Conservation (phyloP, 352 stramenopile species). For the Phytophthora aleatoria region DNA sequence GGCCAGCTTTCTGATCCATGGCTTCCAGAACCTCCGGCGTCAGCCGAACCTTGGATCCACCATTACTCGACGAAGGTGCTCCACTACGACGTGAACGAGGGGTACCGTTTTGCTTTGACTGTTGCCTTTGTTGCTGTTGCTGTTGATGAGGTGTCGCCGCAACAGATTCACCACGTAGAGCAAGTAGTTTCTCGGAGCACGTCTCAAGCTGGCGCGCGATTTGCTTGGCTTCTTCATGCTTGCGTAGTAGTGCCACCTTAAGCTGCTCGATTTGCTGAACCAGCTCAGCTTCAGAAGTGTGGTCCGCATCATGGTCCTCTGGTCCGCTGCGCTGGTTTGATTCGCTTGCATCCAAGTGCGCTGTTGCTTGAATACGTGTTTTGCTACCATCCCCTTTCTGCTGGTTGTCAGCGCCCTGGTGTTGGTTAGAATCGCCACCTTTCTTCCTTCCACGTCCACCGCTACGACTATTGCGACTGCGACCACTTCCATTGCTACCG, state of each 20-base stretch:
- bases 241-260: conserved; percentile 65
- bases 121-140: conserved; percentile 24
- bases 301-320: conserved; percentile 29
- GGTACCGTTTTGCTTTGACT: conserved; percentile 21
- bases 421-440: conserved; percentile 7
- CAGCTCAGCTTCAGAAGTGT: conserved; percentile 52
- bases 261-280: conserved; percentile 71
- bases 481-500: conserved; percentile 36
- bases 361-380: conserved; percentile 1
- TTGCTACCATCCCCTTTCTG: conserved; percentile 16
- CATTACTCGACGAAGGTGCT: conserved; percentile 22
- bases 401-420: conserved; percentile 21
- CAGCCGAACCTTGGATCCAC: conserved; percentile 46
- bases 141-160: conserved; percentile 14
- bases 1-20: conserved; percentile 58
- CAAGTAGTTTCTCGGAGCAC: conserved; percentile 57
- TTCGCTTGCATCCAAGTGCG: conserved; percentile 22
- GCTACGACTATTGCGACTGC: conserved; percentile 37
- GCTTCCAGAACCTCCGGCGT: conserved; percentile 63
- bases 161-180: conserved; percentile 33
- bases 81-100: conserved; percentile 12
- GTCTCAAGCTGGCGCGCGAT: conserved; percentile 61
- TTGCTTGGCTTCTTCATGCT: conserved; percentile 80
- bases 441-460: conserved; percentile 32
- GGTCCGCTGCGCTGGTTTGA: conserved; percentile 66